phyloP scores from a whole-genome alignment of 2,329 filamentous ascomycete species.

The Xylaria sp. region DNA sequence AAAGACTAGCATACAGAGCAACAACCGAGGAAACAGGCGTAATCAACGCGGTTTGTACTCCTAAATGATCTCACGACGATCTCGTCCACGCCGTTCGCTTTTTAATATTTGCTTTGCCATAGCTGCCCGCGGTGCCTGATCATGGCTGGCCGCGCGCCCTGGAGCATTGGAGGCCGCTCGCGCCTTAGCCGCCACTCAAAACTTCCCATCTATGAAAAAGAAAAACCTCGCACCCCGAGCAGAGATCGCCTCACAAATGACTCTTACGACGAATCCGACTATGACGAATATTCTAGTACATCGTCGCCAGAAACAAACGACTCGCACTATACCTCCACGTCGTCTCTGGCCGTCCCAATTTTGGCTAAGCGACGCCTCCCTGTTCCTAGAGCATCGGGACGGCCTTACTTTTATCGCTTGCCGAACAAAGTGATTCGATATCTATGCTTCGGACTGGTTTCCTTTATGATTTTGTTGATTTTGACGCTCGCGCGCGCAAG shows the following conservation, averaged over 20 bases:
- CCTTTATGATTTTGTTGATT: constrained; percentile 80
- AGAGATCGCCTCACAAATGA: constrained; percentile 66
- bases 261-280: constrained; percentile 58
- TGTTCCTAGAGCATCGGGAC: constrained; percentile 49
- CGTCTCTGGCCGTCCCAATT: constrained; percentile 57
- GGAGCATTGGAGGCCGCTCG: constrained; percentile 60
- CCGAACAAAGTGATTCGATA: constrained; percentile 81
- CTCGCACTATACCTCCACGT: constrained; percentile 65
- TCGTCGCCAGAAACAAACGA: constrained; percentile 60
- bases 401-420: constrained; percentile 66
- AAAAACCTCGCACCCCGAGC: constrained; percentile 54
- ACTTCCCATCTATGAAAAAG: constrained; percentile 65
- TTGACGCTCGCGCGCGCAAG: constrained; percentile 79
- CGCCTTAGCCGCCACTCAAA: constrained; percentile 56
- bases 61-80: not conserved
- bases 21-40: constrained; percentile 13
- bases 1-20: constrained; percentile 1
- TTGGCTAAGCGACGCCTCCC: constrained; percentile 51
- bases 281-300: constrained; percentile 54
- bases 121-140: constrained; percentile 31
- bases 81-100: not conserved
- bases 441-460: constrained; percentile 77
- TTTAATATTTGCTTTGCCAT: constrained; percentile 11
- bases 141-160: constrained; percentile 62
- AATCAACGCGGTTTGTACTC: constrained; percentile 26